Conservation (phyloP, 106 monocot genomes). For the Platanthera zijinensis region DNA sequence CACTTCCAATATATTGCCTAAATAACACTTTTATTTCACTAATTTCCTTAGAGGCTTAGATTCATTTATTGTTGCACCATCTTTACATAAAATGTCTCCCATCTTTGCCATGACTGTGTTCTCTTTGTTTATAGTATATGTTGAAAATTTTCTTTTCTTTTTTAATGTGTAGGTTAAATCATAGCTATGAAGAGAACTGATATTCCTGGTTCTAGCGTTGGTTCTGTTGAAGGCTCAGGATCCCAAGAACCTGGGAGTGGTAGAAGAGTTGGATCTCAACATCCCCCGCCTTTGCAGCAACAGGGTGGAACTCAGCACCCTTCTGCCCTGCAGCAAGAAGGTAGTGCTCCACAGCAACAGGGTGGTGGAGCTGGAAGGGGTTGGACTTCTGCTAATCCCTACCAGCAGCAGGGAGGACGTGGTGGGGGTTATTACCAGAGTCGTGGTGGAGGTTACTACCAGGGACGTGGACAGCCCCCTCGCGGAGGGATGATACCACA, state of each 20-base stretch:
- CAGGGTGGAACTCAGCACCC: not conserved
- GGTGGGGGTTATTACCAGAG: constrained; percentile 32
- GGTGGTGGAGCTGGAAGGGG: constrained; percentile 39
- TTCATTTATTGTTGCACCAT: too few relatives aligned
- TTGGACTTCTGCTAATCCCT: constrained; percentile 21
- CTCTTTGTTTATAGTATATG: too few relatives aligned
- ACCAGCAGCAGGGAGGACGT: constrained; percentile 52
- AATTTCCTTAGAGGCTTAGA: too few relatives aligned
- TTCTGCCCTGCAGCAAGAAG: constrained; percentile 7
- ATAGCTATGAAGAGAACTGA: constrained; percentile 58
- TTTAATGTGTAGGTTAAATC: constrained; percentile 19
- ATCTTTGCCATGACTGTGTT: too few relatives aligned
- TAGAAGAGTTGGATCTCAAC: constrained; percentile 30
- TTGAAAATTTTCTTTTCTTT: not conserved
- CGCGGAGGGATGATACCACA: constrained; percentile 21
- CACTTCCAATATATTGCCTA: too few relatives aligned
- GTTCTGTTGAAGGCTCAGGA: constrained; percentile 25
- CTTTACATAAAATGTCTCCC: too few relatives aligned
- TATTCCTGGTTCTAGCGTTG: constrained; percentile 25
- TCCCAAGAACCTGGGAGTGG: constrained; percentile 20
- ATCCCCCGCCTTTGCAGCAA: constrained; percentile 8
- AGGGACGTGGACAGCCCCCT: constrained; percentile 18
- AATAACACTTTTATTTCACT: too few relatives aligned
- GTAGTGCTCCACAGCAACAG: constrained; percentile 31
- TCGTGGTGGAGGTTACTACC: constrained; percentile 21